phyloP scores from a whole-genome alignment of 352 stramenopile genomes.

The Globisporangium cystogenes region DNA sequence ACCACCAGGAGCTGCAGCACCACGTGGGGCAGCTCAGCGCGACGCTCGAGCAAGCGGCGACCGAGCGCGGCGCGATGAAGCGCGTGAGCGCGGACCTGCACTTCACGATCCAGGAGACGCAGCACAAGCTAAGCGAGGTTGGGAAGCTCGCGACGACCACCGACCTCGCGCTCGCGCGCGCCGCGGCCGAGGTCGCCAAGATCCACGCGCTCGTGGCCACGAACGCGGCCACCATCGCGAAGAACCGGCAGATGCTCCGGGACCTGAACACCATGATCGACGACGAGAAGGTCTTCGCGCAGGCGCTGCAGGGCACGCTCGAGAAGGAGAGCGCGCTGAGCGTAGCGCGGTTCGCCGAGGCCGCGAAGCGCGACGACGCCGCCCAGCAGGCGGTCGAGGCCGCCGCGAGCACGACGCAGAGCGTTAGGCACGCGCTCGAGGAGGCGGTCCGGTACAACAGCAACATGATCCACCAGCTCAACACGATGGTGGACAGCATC shows the following conservation, averaged over 20 bases:
- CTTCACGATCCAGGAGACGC: constrained; percentile 38
- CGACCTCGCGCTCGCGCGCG: constrained; percentile 31
- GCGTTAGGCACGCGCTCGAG: constrained; percentile 30
- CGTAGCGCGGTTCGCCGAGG: constrained; percentile 18
- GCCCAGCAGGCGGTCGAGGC: constrained; percentile 24
- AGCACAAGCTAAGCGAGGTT: constrained; percentile 44
- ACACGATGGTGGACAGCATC: constrained; percentile 56
- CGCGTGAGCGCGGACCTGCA: constrained; percentile 24
- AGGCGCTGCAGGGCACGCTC: constrained; percentile 17
- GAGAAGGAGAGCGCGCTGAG: constrained; percentile 27
- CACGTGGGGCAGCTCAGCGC: constrained; percentile 20
- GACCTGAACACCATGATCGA: constrained; percentile 27
- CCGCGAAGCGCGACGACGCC: constrained; percentile 19
- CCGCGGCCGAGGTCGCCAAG: constrained; percentile 45
- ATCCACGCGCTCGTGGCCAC: constrained; percentile 32
- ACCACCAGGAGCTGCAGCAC: constrained; percentile 36
- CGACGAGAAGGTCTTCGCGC: constrained; percentile 23
- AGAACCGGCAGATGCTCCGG: constrained; percentile 30
- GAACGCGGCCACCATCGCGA: constrained; percentile 34
- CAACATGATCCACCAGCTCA: constrained; percentile 65
- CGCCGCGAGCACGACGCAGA: constrained; percentile 17
- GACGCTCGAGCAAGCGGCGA: constrained; percentile 21
- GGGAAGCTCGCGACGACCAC: constrained; percentile 32
- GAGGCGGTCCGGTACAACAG: constrained; percentile 37
- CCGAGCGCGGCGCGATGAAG: constrained; percentile 37